Base-by-base conservation (phyloP, 2,329 filamentous ascomycete species). In the Coleophoma eucalyptorum region DNA sequence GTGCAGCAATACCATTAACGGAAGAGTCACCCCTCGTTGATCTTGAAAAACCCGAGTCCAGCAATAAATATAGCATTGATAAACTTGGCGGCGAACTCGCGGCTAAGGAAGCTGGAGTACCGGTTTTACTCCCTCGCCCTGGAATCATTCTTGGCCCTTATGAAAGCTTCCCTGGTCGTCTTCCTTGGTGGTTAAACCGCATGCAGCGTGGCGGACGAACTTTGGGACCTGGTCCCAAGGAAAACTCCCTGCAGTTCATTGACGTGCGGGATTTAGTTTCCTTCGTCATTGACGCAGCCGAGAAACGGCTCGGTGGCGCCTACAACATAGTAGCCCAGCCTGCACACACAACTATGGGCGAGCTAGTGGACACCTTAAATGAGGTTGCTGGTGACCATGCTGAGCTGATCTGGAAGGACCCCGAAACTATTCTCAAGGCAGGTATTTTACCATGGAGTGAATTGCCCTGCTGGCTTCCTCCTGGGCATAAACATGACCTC, bases 131-230 rank as follows among this genome's bases (percentile, higher is more conserved):
- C 16, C 13, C 16, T 15, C 35, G 35, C 5, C 35, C 35, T 38
- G 35, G 35, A 15, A 38, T 38, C 16, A 38, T 38, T 38, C 35
- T 38, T 15, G 35, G 35, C 35, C 35, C 35, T 15, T 38, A 38
- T 18, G 35, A 38, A 38, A 18, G 13, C 13, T 15, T 18, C 35
- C 31, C 33, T 13, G 49, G 41, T 18, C 44, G 52, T 18, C 31
- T 54, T n/a, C 43, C 44, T 8, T 54, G 46, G 44, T 54, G 52
- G 52, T 44, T 54, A 16, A 15, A 35, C 13, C 52, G 52, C 2
- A 15, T 54, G 19, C 45, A 38, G 19, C 35, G 52, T 5, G 44
- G 49, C 19, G 51, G 49, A 3, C 44, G 19, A 4, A 54, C 51
- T 19, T 40, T 51, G 19, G 51, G 43, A 6, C 49, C 49, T 8